phyloP scores from a whole-genome alignment of 768 basidiomycete genomes.

The Lentinula lateritia region DNA sequence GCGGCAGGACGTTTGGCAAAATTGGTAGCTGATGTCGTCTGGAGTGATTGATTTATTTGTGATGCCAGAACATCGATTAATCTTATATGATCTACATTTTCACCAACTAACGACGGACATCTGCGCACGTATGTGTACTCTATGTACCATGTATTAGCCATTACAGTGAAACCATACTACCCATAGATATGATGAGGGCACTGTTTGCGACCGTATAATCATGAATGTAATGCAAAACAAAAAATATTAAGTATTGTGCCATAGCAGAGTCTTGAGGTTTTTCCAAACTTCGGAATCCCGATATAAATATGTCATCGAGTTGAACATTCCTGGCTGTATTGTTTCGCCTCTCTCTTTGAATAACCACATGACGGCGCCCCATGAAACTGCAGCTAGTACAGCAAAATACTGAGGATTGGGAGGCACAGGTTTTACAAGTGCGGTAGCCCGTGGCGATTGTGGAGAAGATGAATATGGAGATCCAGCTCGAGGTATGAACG shows the following conservation, averaged over 20 bases:
- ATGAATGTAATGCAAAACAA: no score
- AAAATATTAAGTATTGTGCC: conserved; percentile 70
- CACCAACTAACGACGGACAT: no score
- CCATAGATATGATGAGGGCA: no score
- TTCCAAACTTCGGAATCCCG: conserved; percentile 88
- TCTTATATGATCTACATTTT: no score
- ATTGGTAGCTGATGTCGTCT: not conserved
- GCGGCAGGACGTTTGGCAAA: not conserved
- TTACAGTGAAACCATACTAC: no score
- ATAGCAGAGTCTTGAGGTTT: conserved; percentile 75
- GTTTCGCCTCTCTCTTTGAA: conserved; percentile 83
- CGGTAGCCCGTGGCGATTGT: conserved; percentile 31
- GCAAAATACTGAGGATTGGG: conserved; percentile 84
- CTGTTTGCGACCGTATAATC: no score
- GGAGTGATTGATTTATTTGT: not conserved
- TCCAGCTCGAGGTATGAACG: conserved; percentile 79
- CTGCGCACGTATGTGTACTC: no score
- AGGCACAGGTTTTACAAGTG: conserved; percentile 63
- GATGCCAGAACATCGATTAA: no score
- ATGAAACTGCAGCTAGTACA: conserved; percentile 79
- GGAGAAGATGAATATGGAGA: conserved; percentile 45
- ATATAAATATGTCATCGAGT: conserved; percentile 93
- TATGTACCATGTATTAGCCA: no score
- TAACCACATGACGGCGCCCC: conserved; percentile 97
- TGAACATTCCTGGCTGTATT: conserved; percentile 97